phyloP scores from a whole-genome alignment of 805 yeast species.

The Danielozyma ontarioensis region DNA sequence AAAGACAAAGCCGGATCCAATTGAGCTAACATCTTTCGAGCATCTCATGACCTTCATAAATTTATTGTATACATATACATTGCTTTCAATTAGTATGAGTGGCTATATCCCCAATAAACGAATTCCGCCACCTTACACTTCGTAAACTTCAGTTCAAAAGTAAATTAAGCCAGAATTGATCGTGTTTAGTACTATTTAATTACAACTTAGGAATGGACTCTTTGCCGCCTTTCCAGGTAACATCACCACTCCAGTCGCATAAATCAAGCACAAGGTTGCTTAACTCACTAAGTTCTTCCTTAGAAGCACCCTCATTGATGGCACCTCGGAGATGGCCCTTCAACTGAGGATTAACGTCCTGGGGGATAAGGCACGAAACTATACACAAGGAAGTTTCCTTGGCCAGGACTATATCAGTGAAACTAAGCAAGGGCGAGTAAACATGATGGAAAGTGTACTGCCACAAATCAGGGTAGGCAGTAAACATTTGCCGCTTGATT shows the following conservation, averaged over 20 bases:
- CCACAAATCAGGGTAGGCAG: slow-evolving; percentile 86
- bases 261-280: slow-evolving; percentile 60
- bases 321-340: slow-evolving; percentile 92
- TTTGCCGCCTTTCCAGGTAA: slow-evolving; percentile 45
- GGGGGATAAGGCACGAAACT: slow-evolving; percentile 79
- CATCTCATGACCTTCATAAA: too few relatives aligned
- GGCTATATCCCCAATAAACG: too few relatives aligned
- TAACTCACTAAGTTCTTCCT: slow-evolving; percentile 55
- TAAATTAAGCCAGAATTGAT: too few relatives aligned
- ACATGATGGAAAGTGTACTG: slow-evolving; percentile 64
- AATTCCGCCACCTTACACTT: too few relatives aligned
- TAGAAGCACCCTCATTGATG: slow-evolving; percentile 65
- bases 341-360: slow-evolving; percentile 88
- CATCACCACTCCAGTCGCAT: slow-evolving; percentile 68
- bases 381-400: slow-evolving; percentile 74
- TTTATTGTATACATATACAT: too few relatives aligned
- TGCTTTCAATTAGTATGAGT: too few relatives aligned
- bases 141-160: too few relatives aligned
- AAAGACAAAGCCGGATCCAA: slow-evolving; percentile 61
- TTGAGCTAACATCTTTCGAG: slow-evolving; percentile 5
- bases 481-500: slow-evolving; percentile 59
- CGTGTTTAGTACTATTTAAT: too few relatives aligned
- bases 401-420: slow-evolving; percentile 53
- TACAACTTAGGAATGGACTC: slow-evolving; percentile 50
- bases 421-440: slow-evolving; percentile 74